phyloP scores from a whole-genome alignment of 768 basidiomycete genomes.

The Trametes maxima region DNA sequence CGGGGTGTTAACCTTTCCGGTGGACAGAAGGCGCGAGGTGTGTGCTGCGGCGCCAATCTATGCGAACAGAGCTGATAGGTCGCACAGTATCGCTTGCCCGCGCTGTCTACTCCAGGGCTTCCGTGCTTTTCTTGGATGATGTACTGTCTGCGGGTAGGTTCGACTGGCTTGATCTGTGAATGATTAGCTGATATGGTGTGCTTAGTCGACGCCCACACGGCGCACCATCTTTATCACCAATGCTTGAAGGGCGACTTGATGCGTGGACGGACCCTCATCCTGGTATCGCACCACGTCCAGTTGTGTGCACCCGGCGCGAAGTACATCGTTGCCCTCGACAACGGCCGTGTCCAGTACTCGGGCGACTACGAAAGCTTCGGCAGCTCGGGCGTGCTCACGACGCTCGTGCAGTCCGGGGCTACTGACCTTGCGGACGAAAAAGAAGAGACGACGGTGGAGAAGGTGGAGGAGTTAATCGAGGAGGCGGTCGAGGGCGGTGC shows the following conservation, averaged over 20 bases:
- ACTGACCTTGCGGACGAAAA: slow-evolving; percentile 46
- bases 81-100: slow-evolving; percentile 69
- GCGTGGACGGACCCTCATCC: slow-evolving; percentile 76
- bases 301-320: slow-evolving; percentile 78
- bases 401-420: slow-evolving; percentile 61
- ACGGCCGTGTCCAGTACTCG: slow-evolving; percentile 76
- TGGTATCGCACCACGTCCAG: slow-evolving; percentile 95
- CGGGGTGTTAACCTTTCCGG: slow-evolving; percentile 67
- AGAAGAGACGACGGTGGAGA: slow-evolving; percentile 42
- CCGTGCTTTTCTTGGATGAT: slow-evolving; percentile 82
- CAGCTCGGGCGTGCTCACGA: slow-evolving; percentile 63
- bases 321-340: slow-evolving; percentile 83
- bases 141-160: slow-evolving; percentile 54
- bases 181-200: background rate
- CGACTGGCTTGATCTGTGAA: background rate
- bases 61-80: background rate
- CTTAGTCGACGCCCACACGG: slow-evolving; percentile 82
- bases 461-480: slow-evolving; percentile 38
- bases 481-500: slow-evolving; percentile 22
- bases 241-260: slow-evolving; percentile 82
- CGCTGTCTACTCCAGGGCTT: slow-evolving; percentile 88
- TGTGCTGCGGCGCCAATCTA: background rate
- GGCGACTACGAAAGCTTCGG: slow-evolving; percentile 69
- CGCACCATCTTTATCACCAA: slow-evolving; percentile 77
- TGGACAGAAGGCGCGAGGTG: slow-evolving; percentile 59